These are phyloP conservation scores for Eucalyptus cladocalyx DNA, from an alignment of 345 rosid genomes.

Conservation along the genomic window DNA sequence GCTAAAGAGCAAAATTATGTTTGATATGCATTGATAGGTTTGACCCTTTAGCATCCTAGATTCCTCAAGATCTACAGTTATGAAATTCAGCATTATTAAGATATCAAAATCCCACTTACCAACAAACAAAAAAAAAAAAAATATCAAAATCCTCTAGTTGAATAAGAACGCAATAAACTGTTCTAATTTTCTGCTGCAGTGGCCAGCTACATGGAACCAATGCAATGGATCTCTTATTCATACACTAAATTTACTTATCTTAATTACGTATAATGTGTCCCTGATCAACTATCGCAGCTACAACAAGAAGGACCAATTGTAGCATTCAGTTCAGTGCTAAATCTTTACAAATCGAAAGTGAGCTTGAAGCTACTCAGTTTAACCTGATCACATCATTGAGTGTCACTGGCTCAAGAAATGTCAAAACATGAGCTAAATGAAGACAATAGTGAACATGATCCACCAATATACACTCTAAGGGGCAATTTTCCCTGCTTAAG, in stretches of 20 bases:
- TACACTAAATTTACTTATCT: background rate
- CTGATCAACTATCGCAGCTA: accelerated
- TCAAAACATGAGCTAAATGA: background rate
- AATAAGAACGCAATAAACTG: background rate
- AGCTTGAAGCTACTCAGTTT: background rate
- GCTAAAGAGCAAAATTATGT: background rate
- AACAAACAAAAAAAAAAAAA: too few species aligned
- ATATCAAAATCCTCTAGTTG: background rate
- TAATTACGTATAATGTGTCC: accelerated
- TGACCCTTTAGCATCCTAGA: background rate
- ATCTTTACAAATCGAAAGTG: background rate
- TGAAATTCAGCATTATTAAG: background rate
- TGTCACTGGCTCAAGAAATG: background rate
- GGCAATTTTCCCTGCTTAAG: background rate
- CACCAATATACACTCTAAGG: background rate
- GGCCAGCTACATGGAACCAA: accelerated
- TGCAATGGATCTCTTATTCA: background rate
- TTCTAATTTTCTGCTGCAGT: background rate
- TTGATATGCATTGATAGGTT: background rate
- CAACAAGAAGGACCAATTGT: background rate
- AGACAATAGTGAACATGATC: background rate
- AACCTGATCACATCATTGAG: background rate
- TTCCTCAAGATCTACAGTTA: background rate
- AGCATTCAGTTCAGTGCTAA: background rate
- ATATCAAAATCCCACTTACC: background rate